Percentiles rank a stretch among this genome's conserved stretches.
Evolutionary conservation across 2,329 filamentous ascomycete species (phyloP).

Genomic region (Microdochium paspali): DNA sequence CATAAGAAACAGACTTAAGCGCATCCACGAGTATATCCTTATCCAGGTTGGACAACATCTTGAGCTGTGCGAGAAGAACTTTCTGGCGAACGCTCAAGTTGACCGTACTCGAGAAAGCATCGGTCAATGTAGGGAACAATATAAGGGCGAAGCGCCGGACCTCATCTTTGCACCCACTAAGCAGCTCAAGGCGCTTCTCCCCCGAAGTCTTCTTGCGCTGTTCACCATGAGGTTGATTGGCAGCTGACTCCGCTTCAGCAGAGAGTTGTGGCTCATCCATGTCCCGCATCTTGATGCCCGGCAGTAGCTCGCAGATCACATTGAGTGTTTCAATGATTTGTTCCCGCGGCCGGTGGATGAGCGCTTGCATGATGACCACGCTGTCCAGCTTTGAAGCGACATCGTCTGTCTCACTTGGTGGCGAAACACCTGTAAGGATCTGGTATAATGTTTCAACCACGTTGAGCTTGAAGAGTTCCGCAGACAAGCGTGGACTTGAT

Average conservation of each 20-base stretch:
- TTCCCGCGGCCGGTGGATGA: conserved; percentile 90
- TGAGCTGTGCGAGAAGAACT: conserved; percentile 88
- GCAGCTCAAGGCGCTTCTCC: conserved; percentile 71
- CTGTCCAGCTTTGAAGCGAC: conserved; percentile 84
- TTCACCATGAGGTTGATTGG: conserved; percentile 25
- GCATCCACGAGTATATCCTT: conserved; percentile 76
- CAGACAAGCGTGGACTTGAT: conserved; percentile 77
- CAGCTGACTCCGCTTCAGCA: conserved; percentile 20
- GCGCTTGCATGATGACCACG: conserved; percentile 95
- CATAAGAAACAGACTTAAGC: conserved; percentile 80
- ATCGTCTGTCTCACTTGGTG: conserved; percentile 68
- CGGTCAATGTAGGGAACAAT: conserved; percentile 86
- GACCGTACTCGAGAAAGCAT: conserved; percentile 95
- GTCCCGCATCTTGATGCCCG: conserved; percentile 54
- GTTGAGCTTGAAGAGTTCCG: conserved; percentile 89
- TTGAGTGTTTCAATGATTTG: conserved; percentile 97
- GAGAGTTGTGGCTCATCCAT: conserved; percentile 24
- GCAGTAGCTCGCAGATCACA: conserved; percentile 90
- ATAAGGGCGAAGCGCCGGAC: conserved; percentile 89
- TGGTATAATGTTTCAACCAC: conserved; percentile 97
- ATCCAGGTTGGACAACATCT: conserved; percentile 96
- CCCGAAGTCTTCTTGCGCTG: conserved; percentile 50
- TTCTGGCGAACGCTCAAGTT: conserved; percentile 92
- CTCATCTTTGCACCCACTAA: conserved; percentile 76
- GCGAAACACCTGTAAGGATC: conserved; percentile 91